Conservation (phyloP, 2,329 filamentous ascomycete species). For the Neocatenulostroma microsporum region DNA sequence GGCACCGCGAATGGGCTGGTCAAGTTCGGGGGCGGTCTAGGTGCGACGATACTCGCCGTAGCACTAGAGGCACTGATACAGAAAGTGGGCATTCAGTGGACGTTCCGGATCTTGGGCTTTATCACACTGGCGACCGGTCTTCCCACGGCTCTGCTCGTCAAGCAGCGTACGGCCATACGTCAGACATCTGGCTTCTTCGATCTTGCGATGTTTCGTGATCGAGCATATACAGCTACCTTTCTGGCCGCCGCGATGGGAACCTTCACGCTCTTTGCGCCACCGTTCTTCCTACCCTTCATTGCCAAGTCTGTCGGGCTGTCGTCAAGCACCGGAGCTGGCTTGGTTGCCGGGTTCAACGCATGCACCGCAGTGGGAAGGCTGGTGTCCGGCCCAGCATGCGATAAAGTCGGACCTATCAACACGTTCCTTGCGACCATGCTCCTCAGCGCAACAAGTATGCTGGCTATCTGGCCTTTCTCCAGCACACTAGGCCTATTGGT, state of each 20-base stretch:
- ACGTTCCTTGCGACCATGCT: slow-evolving; percentile 45
- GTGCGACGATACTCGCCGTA: slow-evolving; percentile 43
- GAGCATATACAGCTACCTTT: slow-evolving; percentile 45
- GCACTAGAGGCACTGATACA: slow-evolving; percentile 38
- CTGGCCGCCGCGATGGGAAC: slow-evolving; percentile 48
- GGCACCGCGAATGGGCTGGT: slow-evolving; percentile 41
- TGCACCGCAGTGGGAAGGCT: slow-evolving; percentile 53
- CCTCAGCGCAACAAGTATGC: slow-evolving; percentile 50
- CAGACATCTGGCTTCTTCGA: slow-evolving; percentile 19
- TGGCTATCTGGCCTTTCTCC: slow-evolving; percentile 55
- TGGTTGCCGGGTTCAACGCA: slow-evolving; percentile 56
- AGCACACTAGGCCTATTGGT: slow-evolving; percentile 47
- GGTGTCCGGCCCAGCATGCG: slow-evolving; percentile 46
- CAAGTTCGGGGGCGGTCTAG: slow-evolving; percentile 47
- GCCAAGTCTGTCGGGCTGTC: slow-evolving; percentile 48
- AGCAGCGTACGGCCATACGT: slow-evolving; percentile 32
- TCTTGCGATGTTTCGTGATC: slow-evolving; percentile 38
- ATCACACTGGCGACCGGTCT: slow-evolving; percentile 47
- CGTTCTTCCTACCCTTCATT: slow-evolving; percentile 55
- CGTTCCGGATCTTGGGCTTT: slow-evolving; percentile 47
- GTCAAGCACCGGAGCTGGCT: slow-evolving; percentile 24
- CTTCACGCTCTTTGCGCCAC: slow-evolving; percentile 54
- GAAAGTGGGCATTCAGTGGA: slow-evolving; percentile 37
- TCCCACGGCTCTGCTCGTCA: slow-evolving; percentile 49
- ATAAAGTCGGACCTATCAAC: slow-evolving; percentile 49